Percentiles rank a stretch among this genome's conserved stretches.
phyloP scores from a whole-genome alignment of 108 stramenopile species.

The Pseudonitzschia pungens region DNA sequence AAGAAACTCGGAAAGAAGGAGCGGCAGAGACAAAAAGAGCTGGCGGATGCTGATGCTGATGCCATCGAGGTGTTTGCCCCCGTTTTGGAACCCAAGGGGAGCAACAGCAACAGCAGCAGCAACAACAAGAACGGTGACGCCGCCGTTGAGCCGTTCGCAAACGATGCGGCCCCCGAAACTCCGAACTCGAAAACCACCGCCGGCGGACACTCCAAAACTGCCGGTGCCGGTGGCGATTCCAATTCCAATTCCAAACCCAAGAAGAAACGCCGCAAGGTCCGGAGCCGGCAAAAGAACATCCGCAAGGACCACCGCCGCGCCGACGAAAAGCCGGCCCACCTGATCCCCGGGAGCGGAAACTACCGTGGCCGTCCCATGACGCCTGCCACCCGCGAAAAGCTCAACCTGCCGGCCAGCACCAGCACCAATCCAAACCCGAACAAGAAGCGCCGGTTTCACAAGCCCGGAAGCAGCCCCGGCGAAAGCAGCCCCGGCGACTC shows the following conservation, averaged over 20 bases:
- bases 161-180: not conserved
- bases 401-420: slow-evolving; percentile 39
- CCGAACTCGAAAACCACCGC: slow-evolving; percentile 3
- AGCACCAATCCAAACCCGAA: not conserved
- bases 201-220: too few relatives aligned
- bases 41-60: not conserved
- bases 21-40: slow-evolving; percentile 30
- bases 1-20: slow-evolving; percentile 72
- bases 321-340: slow-evolving; percentile 63
- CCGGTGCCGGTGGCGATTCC: too few relatives aligned
- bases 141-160: not conserved
- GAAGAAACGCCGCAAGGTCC: slow-evolving; percentile 49
- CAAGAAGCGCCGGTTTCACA: not conserved
- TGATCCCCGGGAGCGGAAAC: slow-evolving; percentile 42
- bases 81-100: not conserved
- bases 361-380: slow-evolving; percentile 72
- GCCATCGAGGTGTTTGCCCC: slow-evolving; percentile 2
- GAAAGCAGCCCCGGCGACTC: not conserved
- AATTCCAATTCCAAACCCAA: slow-evolving; percentile 18
- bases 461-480: not conserved
- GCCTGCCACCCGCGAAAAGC: slow-evolving; percentile 51
- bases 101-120: too few relatives aligned
- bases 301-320: slow-evolving; percentile 63
- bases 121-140: not conserved
- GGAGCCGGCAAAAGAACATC: slow-evolving; percentile 85